Conservation (phyloP, 257 asterid species). For the Salvia splendens region DNA sequence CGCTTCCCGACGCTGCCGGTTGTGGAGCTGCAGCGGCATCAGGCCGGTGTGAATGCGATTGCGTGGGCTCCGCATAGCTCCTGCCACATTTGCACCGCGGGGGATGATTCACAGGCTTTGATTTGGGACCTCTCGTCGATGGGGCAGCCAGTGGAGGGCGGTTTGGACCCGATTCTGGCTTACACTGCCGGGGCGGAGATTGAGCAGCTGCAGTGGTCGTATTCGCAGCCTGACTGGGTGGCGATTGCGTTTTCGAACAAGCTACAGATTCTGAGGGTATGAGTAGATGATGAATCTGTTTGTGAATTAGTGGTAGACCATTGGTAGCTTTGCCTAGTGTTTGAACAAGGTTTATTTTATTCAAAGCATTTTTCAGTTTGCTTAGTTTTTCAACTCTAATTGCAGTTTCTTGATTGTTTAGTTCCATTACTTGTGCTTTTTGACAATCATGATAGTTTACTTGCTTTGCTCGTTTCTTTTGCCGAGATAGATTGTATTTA, state of each 20-base stretch:
- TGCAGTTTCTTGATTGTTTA: constrained; percentile 34
- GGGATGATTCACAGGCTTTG: constrained; percentile 95
- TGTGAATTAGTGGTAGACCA: constrained; percentile 37
- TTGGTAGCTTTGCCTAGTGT: constrained; percentile 36
- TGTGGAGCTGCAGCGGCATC: constrained; percentile 95
- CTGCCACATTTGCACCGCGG: constrained; percentile 97
- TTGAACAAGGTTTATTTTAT: constrained; percentile 26
- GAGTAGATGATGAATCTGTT: constrained; percentile 45
- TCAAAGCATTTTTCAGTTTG: constrained; percentile 33
- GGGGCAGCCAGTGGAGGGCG: constrained; percentile 95
- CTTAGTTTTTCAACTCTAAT: constrained; percentile 31
- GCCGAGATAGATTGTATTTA: constrained; percentile 12
- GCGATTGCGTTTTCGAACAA: constrained; percentile 94
- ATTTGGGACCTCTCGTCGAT: constrained; percentile 95
- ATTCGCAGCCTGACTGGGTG: constrained; percentile 97
- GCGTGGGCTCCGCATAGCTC: constrained; percentile 99
- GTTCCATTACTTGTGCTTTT: constrained; percentile 21
- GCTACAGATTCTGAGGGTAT: constrained; percentile 97
- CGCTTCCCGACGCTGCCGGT: constrained; percentile 90
- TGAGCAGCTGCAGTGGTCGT: constrained; percentile 98
- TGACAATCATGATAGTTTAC: constrained; percentile 25
- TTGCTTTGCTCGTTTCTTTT: constrained; percentile 21
- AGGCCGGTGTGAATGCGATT: constrained; percentile 90
- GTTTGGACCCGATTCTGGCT: constrained; percentile 90
- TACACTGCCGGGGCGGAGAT: constrained; percentile 96